Base-by-base conservation (phyloP, 2,329 filamentous ascomycete species). In the Onygenales sp. region DNA sequence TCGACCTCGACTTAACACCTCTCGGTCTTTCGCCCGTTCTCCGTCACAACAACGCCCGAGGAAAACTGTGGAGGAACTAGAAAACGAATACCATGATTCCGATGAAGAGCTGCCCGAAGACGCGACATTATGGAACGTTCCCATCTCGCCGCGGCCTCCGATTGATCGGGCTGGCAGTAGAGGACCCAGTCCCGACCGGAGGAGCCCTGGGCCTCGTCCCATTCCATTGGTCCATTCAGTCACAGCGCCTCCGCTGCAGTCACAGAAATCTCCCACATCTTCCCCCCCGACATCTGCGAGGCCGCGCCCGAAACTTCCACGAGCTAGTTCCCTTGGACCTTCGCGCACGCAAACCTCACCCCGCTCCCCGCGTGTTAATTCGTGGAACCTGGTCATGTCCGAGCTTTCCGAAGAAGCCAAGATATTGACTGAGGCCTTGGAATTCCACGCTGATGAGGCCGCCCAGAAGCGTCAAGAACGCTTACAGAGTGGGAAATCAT, bases 391-490 rank as follows among this genome's bases (percentile, higher is more conserved):
- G 39, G 78, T 75, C 53, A 72, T 81, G 64, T 74, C 74, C 1
- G 77, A 81, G 58, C 68, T 85, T 39, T 83, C 81, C 21, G 73
- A 78, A 51, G 82, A 85, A 60, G 81, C 81, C 2, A 76, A 75
- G 60, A 75, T 79, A 41, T 68, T 85, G 53, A 83, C 81, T 1
- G 76, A 81, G 57, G 78, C 78, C 17, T 65, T 85, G 55, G 81
- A 83, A 60, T 76, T 74, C 48, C 79, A 81, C 60, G 78, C 80
- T 5, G 76, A 78, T 54, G 70, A 78, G 56, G 66, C 69, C 13
- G 65, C 74, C 52, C 68, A 69, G 21, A 67, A 72, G 58, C 69
- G 71, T 49, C 75, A 76, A 58, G 69, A 77, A 52, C 65, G 69
- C 43, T 63, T 77, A 7, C 74, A 79, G 58, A 73, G 71, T 48